Percentiles rank a stretch among this genome's conserved stretches.
Conservation (phyloP, 2,329 filamentous ascomycete genomes). For the Penicillium sp. region DNA sequence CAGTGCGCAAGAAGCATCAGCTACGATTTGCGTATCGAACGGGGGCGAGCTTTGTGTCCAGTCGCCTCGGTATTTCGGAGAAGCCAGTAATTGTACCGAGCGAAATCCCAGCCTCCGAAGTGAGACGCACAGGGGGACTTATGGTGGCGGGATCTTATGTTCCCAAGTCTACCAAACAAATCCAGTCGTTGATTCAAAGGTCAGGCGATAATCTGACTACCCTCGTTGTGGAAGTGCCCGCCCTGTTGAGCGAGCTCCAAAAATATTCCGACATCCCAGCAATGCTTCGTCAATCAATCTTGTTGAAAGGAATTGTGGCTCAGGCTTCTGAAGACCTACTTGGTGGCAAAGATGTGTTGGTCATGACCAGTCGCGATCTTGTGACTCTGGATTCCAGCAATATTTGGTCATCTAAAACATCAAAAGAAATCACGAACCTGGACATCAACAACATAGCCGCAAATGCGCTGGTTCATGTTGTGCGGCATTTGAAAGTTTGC, state of each 20-base stretch:
- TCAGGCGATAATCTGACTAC: neutral
- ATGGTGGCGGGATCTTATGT: neutral
- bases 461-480: neutral
- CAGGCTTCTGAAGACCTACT: neutral
- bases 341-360: neutral
- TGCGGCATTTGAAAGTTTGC: neutral
- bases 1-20: neutral
- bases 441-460: slow-evolving; percentile 2
- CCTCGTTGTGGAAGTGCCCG: neutral
- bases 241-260: neutral
- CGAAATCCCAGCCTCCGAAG: neutral
- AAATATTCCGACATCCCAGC: neutral
- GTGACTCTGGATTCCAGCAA: neutral
- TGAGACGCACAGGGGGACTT: neutral
- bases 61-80: neutral
- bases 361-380: slow-evolving; percentile 2
- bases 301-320: neutral
- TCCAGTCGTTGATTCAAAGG: neutral
- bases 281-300: neutral
- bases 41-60: neutral
- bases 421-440: neutral
- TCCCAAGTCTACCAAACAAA: neutral
- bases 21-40: slow-evolving; percentile 1
- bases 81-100: neutral
- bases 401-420: neutral